Base-by-base conservation (phyloP, 2,329 filamentous ascomycete genomes). In the Colletotrichum cuscutae region DNA sequence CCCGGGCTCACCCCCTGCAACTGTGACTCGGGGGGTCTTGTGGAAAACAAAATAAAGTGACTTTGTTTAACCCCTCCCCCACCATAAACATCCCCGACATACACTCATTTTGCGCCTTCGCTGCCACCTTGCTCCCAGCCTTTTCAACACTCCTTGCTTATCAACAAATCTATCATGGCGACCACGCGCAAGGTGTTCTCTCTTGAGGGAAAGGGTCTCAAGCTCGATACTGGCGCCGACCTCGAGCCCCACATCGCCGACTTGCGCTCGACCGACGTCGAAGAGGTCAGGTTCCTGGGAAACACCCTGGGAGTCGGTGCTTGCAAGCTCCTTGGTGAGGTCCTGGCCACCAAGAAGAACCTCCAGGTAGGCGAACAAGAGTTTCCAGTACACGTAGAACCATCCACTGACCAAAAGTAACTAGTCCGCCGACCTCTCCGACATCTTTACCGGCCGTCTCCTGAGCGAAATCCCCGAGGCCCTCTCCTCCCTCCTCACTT, bases 391-490 rank as follows among this genome's bases (percentile, higher is more conserved):
- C 9, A 54, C 13, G 13, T 32, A 49, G 28, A 61, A 30, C 22
- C 59, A 42, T 53, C 46, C 30, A 49, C 65, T 71, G 57, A 73
- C 58, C 1, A 53, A 62, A 7, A 42, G 35, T 42, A 1, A 71
- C 42, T 78, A 92, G 91, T 87, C 92, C 79, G 95, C 94, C 80
- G 97, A 98, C 85, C 88, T 99, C 70, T 95, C 95, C 82, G 97
- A 99, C 83, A 98, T 99, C 86, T 99, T 98, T 87, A 99, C 97
- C 72, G 94, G 94, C 37, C 94, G 97, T 77, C 90, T 98, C 58
- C 91, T 98, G 75, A 93, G 92, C 82, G 97, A 99, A 82, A 99
- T 99, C 75, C 97, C 97, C 60, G 92, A 93, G 76, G 96, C 97
- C 8, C 90, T 99, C 67, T 94, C 93, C 58, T 92, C 90, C 71